A percentile compares a stretch with the other conserved stretches of the same genome.
These are phyloP conservation scores for Arabidopsis lyrata DNA, from an alignment of 441 rosid genomes.

Conservation along the genomic window DNA sequence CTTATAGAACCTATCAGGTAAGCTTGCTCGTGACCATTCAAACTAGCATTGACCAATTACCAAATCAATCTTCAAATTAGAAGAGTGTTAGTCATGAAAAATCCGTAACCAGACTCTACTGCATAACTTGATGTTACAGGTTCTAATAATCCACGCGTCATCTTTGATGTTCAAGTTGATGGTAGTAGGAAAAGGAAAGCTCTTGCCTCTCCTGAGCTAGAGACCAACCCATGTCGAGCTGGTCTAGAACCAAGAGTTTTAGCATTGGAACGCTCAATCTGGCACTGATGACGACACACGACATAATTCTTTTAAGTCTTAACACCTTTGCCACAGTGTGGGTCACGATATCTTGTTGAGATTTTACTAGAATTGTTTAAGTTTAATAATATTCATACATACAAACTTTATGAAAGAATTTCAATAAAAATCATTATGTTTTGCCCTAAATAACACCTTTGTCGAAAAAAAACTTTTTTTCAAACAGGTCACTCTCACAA, in stretches of 20 bases:
- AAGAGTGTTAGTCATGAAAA: constrained; percentile 13
- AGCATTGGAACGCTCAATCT: constrained; percentile 5
- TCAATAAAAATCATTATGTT: constrained; percentile 18
- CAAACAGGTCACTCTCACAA: constrained; percentile 22
- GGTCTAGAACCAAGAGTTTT: constrained; percentile 25
- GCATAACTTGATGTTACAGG: constrained; percentile 27
- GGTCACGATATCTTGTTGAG: background rate
- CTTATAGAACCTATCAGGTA: constrained; percentile 18
- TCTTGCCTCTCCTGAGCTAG: constrained; percentile 19
- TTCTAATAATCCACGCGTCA: background rate
- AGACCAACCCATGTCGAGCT: background rate
- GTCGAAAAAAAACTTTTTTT: constrained; percentile 14
- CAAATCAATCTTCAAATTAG: constrained; percentile 9
- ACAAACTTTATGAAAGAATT: constrained; percentile 30
- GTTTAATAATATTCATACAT: constrained; percentile 12
- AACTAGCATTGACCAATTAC: constrained; percentile 19
- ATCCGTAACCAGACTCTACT: constrained; percentile 16
- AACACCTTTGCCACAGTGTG: too few species aligned
- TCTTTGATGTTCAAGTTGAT: constrained; percentile 18
- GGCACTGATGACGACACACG: constrained; percentile 21
- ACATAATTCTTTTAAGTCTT: background rate
- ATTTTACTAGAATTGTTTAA: background rate
- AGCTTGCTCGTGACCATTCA: constrained; percentile 26
- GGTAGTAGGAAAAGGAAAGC: constrained; percentile 14
- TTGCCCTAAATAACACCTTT: constrained; percentile 7